Evolutionary conservation across 352 stramenopile species (phyloP).

Genomic region (Aphanomyces astaci): DNA sequence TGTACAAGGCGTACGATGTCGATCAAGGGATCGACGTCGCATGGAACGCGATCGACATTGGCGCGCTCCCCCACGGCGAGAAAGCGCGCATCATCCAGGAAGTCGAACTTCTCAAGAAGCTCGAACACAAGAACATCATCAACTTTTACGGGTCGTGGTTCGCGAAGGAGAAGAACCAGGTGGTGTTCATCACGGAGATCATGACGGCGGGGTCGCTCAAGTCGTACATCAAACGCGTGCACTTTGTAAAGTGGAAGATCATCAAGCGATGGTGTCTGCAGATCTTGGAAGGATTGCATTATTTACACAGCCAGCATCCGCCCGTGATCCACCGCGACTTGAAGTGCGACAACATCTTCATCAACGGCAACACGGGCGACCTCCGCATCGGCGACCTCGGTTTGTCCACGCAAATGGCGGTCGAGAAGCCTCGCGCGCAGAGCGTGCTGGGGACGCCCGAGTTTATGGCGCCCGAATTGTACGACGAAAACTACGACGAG

Average conservation of each 20-base stretch:
- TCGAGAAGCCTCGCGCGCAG: constrained; percentile 73
- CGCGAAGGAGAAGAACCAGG: constrained; percentile 95
- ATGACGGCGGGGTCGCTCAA: constrained; percentile 93
- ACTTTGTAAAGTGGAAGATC: constrained; percentile 98
- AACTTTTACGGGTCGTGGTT: constrained; percentile 99
- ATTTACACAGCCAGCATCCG: constrained; percentile 84
- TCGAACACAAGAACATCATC: constrained; percentile 99
- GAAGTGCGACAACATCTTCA: constrained; percentile 97
- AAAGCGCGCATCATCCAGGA: constrained; percentile 96
- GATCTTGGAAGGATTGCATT: constrained; percentile 94
- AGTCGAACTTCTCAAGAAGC: constrained; percentile 93
- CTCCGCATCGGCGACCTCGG: constrained; percentile 97
- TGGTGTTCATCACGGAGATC: constrained; percentile 99
- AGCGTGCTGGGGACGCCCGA: constrained; percentile 97
- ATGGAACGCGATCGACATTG: constrained; percentile 98
- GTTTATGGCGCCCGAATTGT: constrained; percentile 99
- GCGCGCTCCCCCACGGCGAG: constrained; percentile 91
- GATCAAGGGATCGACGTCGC: constrained; percentile 98
- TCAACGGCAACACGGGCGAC: constrained; percentile 97
- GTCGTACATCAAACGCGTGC: constrained; percentile 96
- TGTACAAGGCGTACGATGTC: constrained; percentile 96
- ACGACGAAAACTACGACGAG: constrained; percentile 97
- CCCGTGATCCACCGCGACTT: constrained; percentile 90
- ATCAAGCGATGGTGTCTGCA: constrained; percentile 96
- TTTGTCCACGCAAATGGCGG: constrained; percentile 74